Percentiles rank a stretch among this genome's conserved stretches.
These are phyloP conservation scores for Mycena rosella DNA, from an alignment of 768 basidiomycete species.

Conservation along the genomic window DNA sequence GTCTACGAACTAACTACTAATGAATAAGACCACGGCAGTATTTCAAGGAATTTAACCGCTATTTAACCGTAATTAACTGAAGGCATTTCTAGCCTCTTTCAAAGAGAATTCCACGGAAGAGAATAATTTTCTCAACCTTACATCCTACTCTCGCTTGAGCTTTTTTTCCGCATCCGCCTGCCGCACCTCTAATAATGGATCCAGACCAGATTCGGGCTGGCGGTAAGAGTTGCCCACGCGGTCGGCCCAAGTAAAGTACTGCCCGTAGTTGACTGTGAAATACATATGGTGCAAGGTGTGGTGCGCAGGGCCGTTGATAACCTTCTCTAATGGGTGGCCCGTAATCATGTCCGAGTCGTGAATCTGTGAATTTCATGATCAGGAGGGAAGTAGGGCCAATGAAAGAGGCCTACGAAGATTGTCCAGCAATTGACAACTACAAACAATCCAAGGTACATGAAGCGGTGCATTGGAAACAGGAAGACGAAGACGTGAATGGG, in stretches of 20 bases:
- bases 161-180: not conserved
- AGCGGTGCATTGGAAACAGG: constrained; percentile 91
- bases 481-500: constrained; percentile 96
- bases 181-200: constrained; percentile 82
- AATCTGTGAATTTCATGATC: constrained; percentile 67
- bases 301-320: constrained; percentile 97
- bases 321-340: constrained; percentile 85
- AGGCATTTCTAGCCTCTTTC: too few species aligned
- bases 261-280: constrained; percentile 97
- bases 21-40: constrained; percentile 5
- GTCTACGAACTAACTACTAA: too few species aligned
- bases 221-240: constrained; percentile 87
- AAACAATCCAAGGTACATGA: constrained; percentile 87
- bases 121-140: too few species aligned
- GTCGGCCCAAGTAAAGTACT: constrained; percentile 99
- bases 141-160: not conserved
- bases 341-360: constrained; percentile 99
- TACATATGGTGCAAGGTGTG: constrained; percentile 97
- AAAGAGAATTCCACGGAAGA: too few species aligned
- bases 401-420: constrained; percentile 70
- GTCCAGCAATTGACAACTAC: constrained; percentile 94
- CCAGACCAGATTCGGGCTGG: constrained; percentile 84
- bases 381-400: constrained; percentile 39
- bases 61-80: too few species aligned
- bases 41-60: too few species aligned